phyloP scores from a whole-genome alignment of 352 stramenopile genomes.

The Globisporangium perplexum region DNA sequence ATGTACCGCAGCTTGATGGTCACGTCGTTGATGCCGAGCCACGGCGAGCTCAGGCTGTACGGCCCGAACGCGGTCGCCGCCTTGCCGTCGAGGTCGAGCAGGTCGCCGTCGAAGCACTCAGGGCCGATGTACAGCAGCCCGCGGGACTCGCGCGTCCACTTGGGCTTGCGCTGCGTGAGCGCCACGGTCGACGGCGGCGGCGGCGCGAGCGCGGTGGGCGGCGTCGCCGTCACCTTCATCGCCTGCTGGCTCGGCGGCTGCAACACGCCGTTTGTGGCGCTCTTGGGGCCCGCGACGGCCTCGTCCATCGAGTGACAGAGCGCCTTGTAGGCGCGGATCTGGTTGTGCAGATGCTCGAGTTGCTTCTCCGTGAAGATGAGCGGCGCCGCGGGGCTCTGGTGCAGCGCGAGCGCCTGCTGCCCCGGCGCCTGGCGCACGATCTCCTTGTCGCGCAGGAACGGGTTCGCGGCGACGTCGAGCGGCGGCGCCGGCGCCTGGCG shows the following conservation, averaged over 20 bases:
- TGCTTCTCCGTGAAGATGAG: conserved; percentile 82
- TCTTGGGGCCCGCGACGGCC: conserved; percentile 20
- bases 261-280: not conserved
- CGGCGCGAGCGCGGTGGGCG: too few species aligned
- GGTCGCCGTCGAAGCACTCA: conserved; percentile 58
- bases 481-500: conserved; percentile 7
- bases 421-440: conserved; percentile 19
- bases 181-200: conserved; percentile 14
- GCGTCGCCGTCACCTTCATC: not conserved
- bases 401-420: conserved; percentile 30
- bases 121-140: conserved; percentile 57
- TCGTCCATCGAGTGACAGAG: conserved; percentile 84
- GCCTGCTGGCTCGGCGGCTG: conserved; percentile 3
- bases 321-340: conserved; percentile 81
- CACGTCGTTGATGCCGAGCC: conserved; percentile 65
- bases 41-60: conserved; percentile 51
- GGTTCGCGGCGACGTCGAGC: conserved; percentile 45
- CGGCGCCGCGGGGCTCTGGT: conserved; percentile 30
- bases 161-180: conserved; percentile 36
- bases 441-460: conserved; percentile 64
- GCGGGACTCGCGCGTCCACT: conserved; percentile 52
- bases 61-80: conserved; percentile 45
- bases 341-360: conserved; percentile 78
- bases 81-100: conserved; percentile 56
- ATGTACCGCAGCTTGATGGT: conserved; percentile 69